phyloP scores from a whole-genome alignment of 2,329 filamentous ascomycete species.

The Botryosphaeria dothidea region DNA sequence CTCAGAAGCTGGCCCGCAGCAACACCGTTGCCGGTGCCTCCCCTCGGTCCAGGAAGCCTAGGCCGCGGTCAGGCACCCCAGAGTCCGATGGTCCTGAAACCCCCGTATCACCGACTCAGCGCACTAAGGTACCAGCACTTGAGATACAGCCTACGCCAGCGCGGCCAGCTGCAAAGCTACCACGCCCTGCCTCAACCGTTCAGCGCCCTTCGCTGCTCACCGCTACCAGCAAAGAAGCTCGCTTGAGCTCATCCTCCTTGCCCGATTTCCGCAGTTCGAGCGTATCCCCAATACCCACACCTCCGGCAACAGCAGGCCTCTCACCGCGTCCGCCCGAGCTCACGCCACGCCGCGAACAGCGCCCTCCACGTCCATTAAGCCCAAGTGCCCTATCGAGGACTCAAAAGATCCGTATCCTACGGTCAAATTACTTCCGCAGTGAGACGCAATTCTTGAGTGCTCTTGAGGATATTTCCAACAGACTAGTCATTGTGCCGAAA shows the following conservation, averaged over 20 bases:
- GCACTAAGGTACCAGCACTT: constrained; percentile 20
- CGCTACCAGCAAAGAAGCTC: constrained; percentile 58
- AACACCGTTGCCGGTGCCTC: constrained; percentile 63
- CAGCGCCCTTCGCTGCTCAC: constrained; percentile 54
- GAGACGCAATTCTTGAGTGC: constrained; percentile 80
- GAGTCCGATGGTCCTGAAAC: constrained; percentile 22
- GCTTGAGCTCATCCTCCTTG: constrained; percentile 68
- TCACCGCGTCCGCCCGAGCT: constrained; percentile 21
- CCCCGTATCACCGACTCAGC: constrained; percentile 22
- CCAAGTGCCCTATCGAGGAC: constrained; percentile 62
- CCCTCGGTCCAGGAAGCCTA: constrained; percentile 46
- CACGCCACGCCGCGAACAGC: constrained; percentile 58
- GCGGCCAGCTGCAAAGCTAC: constrained; percentile 26
- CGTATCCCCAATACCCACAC: constrained; percentile 40
- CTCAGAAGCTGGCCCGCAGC: constrained; percentile 63
- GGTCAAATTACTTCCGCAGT: constrained; percentile 81
- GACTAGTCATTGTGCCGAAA: constrained; percentile 80
- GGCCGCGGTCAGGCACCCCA: constrained; percentile 27
- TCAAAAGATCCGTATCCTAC: constrained; percentile 71
- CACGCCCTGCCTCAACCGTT: constrained; percentile 29
- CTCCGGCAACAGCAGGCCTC: constrained; percentile 44
- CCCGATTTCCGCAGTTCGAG: constrained; percentile 61
- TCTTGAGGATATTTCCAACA: constrained; percentile 80
- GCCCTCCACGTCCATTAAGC: constrained; percentile 49
- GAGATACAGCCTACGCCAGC: constrained; percentile 33